Evolutionary conservation across 208 protist species (phyloP).

Genomic region (Wallacemonas sp.): DNA sequence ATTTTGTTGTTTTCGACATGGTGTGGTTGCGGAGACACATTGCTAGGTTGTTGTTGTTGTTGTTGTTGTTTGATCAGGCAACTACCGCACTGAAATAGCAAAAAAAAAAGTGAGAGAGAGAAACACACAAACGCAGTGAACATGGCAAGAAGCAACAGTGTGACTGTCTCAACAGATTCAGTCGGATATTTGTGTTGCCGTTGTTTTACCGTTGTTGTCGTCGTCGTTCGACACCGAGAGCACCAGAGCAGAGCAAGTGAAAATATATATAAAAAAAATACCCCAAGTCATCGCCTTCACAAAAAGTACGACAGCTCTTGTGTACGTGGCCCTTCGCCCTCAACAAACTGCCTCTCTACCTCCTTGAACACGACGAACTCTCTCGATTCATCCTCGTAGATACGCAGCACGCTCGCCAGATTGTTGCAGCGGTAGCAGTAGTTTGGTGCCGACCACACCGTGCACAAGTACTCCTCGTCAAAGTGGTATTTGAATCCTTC

Average conservation of each 20-base stretch:
- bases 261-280: no score
- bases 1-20: no score
- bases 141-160: not conserved
- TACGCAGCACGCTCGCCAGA: conserved; percentile 91
- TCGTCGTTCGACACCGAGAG: no score
- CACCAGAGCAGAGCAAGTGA: no score
- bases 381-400: conserved; percentile 88
- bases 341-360: conserved; percentile 56
- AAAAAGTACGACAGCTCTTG: conserved; percentile 74
- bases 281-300: no score
- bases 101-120: no score
- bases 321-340: conserved; percentile 30
- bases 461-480: conserved; percentile 85
- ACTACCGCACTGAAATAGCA: no score
- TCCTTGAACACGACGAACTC: conserved; percentile 86
- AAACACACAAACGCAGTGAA: not conserved
- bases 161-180: no score
- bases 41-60: not conserved
- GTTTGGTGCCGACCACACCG: conserved; percentile 98
- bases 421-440: conserved; percentile 98
- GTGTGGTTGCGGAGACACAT: not conserved
- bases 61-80: not conserved
- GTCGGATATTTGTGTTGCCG: no score
- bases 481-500: conserved; percentile 93
- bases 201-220: no score